Evolutionary conservation across 192 early-diverging fungal species (phyloP).

Genomic region (Coemansia aciculifera): DNA sequence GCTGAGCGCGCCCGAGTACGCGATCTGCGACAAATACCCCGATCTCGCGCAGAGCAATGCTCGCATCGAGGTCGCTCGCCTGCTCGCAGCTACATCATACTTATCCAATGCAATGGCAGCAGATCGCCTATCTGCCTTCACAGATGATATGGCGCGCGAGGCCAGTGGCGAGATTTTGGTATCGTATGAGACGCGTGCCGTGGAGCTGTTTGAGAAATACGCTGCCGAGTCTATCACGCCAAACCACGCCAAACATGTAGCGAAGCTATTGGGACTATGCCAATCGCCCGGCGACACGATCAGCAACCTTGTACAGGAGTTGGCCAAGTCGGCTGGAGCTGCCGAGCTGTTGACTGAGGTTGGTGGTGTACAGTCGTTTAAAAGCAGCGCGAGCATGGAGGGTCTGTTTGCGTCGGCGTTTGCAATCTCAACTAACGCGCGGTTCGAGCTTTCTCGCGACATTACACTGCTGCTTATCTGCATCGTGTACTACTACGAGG

Average conservation of each 20-base stretch:
- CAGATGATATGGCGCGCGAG: slow-evolving; percentile 34
- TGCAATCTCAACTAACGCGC: slow-evolving; percentile 25
- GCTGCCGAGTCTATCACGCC: slow-evolving; percentile 13
- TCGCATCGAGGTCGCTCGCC: slow-evolving; percentile 21
- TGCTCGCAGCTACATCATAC: slow-evolving; percentile 32
- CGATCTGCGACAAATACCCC: slow-evolving; percentile 18
- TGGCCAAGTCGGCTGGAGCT: slow-evolving; percentile 20
- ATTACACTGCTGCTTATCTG: slow-evolving; percentile 34
- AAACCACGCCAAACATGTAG: slow-evolving; percentile 19
- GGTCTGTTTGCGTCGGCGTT: slow-evolving; percentile 38
- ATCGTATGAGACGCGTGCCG: slow-evolving; percentile 33
- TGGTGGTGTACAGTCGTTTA: slow-evolving; percentile 21
- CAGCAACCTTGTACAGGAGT: slow-evolving; percentile 20
- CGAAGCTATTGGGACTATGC: slow-evolving; percentile 27
- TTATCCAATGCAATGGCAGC: slow-evolving; percentile 11
- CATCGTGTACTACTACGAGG: slow-evolving; percentile 24
- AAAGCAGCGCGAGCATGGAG: slow-evolving; percentile 48
- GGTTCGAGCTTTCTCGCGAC: slow-evolving; percentile 35
- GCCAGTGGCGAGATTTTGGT: slow-evolving; percentile 47
- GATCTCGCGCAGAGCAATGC: slow-evolving; percentile 26
- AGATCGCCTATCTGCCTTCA: slow-evolving; percentile 18
- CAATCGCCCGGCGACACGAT: slow-evolving; percentile 26
- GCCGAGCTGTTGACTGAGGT: slow-evolving; percentile 2
- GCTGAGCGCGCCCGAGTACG: slow-evolving; percentile 24
- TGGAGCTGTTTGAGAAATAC: slow-evolving; percentile 45